A percentile compares a stretch with the other conserved stretches of the same genome.
These are phyloP conservation scores for Colletotrichum sublineola DNA, from an alignment of 2,329 filamentous ascomycete species.

Conservation along the genomic window DNA sequence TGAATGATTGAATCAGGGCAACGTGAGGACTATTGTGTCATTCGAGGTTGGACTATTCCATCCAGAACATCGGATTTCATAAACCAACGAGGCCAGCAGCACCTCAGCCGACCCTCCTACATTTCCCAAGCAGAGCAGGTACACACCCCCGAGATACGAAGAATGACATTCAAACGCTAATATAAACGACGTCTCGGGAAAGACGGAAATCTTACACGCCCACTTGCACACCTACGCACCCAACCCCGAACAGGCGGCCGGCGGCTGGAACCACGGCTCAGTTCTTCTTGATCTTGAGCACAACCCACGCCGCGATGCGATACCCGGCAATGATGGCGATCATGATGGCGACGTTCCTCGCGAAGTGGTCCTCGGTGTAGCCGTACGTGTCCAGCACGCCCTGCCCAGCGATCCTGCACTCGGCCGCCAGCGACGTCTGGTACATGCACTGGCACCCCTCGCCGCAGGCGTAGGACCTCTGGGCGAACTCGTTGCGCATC, in stretches of 20 bases:
- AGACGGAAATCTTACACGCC: neutral
- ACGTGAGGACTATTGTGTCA: too few relatives aligned
- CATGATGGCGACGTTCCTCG: constrained; percentile 82
- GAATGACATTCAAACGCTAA: too few relatives aligned
- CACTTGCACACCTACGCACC: neutral
- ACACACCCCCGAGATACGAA: too few relatives aligned
- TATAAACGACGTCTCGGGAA: neutral
- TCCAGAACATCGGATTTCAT: neutral
- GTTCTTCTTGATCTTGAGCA: constrained; percentile 56
- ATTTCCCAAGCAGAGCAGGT: too few relatives aligned
- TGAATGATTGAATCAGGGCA: neutral
- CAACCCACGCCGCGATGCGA: constrained; percentile 75
- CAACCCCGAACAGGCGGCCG: neutral
- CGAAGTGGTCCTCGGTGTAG: constrained; percentile 73
- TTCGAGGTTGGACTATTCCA: neutral
- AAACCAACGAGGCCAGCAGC: too few relatives aligned
- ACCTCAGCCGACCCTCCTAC: too few relatives aligned
- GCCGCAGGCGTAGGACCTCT: constrained; percentile 73
- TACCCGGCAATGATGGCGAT: constrained; percentile 82
- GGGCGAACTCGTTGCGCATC: constrained; percentile 89
- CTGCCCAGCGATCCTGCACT: constrained; percentile 79
- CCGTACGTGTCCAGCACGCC: constrained; percentile 79
- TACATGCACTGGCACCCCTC: constrained; percentile 78
- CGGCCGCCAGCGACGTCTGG: constrained; percentile 67
- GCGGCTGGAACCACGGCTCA: constrained; percentile 1